Base-by-base conservation (phyloP, 1,284 basidiomycete genomes). In the Austropuccinia psidii region DNA sequence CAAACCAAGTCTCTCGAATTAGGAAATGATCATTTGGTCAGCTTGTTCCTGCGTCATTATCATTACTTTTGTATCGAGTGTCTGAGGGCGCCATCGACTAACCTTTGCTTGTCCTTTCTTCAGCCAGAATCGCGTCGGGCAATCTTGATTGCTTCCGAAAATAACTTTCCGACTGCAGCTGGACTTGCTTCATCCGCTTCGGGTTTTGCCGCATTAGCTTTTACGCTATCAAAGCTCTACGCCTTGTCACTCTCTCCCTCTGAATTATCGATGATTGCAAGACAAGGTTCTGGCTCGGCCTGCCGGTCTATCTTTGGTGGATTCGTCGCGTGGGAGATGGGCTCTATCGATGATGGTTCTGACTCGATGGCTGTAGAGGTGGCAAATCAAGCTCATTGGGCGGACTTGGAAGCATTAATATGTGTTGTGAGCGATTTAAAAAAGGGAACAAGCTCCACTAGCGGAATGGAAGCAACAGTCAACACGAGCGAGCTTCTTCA, bases 101-200 rank as follows among this genome's bases (percentile, higher is more conserved):
- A 29, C 33, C 41, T 55, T 64, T 19, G 57, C 50, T 50, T 47
- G 61, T 45, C 74, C 64, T 58, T 31, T 75, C 33, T 29, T 67
- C 35, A 93, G 89, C 82, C 95, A 65, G 68, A 70, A 47, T 89
- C 93, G 0, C 80, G 84, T 19, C 89, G 84, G 81, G 83, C 85
- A 35, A 86, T 96, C 1, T 91, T 91, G 82, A 93, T 99, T 76
- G 87, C 87, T 75, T 98, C 94, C 11, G 89, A 88, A 83, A 99
- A 99, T 86, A 98, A 98, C 85, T 98, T 99, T 85, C 95, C 95
- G 29, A 98, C 95, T 5, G 96, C 96, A 8, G 96, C 95, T 0
- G 96, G 95, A 13, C 88, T 99, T 45, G 95, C 96, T 0, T 98
- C 95, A 0, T 97, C 93, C 35, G 95, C 96, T 0, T 93, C 94